A percentile compares a stretch with the other conserved stretches of the same genome.
phyloP scores from a whole-genome alignment of 1,284 basidiomycete genomes.

The Ustilago nuda region DNA sequence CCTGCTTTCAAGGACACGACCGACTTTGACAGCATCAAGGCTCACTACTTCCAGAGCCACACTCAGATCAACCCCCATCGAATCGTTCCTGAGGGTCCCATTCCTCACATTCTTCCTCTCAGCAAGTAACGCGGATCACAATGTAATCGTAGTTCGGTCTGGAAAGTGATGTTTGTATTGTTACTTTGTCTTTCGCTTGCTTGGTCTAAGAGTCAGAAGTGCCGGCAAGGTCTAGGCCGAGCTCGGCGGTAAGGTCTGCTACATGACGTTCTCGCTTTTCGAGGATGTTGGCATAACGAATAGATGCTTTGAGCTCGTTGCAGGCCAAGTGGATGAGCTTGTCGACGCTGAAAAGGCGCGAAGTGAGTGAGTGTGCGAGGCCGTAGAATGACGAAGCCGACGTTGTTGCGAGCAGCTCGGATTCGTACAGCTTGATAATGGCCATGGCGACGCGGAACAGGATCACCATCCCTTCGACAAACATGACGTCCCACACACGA shows the following conservation, averaged over 20 bases:
- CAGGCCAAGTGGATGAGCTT: conserved; percentile 75
- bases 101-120: conserved; percentile 61
- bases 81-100: conserved; percentile 62
- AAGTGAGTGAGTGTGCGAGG: conserved; percentile 84
- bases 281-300: conserved; percentile 79
- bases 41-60: conserved; percentile 69
- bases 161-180: neutral
- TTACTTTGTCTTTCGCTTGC: neutral
- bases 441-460: conserved; percentile 85
- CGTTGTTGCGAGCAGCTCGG: conserved; percentile 82
- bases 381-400: conserved; percentile 88
- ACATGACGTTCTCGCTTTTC: conserved; percentile 76
- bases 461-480: conserved; percentile 91
- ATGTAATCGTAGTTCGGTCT: conserved; percentile 2
- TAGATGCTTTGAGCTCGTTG: conserved; percentile 76
- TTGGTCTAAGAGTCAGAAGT: conserved; percentile 1
- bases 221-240: conserved; percentile 18
- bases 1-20: conserved; percentile 87
- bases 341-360: conserved; percentile 90
- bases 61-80: conserved; percentile 63
- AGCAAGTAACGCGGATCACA: conserved; percentile 21
- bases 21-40: conserved; percentile 77
- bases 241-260: conserved; percentile 37
- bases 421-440: conserved; percentile 84
- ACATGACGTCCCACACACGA: conserved; percentile 82